Conservation (phyloP, 371 early-diverging fungal species). For the Dichotomocladium elegans region DNA sequence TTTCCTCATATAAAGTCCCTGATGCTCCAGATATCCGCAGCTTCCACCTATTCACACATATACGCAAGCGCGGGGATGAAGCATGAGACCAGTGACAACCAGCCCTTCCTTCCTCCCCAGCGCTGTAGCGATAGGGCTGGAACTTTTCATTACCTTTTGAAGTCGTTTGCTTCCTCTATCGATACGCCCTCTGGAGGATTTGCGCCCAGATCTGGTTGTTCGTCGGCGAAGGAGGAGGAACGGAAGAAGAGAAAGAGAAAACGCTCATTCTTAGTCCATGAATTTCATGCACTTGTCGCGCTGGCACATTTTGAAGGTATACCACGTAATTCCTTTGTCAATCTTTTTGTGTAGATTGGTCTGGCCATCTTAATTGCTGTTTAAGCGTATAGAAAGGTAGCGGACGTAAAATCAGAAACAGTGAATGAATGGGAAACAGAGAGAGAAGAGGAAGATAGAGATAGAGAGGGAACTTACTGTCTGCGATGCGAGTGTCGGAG, state of each 20-base stretch:
- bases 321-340: conserved; percentile 57
- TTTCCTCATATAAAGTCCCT: conserved; percentile 66
- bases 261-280: not conserved
- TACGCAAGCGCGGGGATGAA: not conserved
- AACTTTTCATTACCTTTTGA: conserved; percentile 40
- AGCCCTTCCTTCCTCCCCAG: no score
- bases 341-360: conserved; percentile 29
- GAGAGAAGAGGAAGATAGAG: not conserved
- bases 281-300: not conserved
- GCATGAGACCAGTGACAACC: not conserved
- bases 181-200: conserved; percentile 59
- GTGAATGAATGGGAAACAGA: not conserved
- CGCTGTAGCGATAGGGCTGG: no score
- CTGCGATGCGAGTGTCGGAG: no score
- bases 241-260: not conserved
- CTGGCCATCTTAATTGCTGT: conserved; percentile 16
- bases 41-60: conserved; percentile 48
- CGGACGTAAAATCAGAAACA: no score
- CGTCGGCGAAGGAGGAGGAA: no score
- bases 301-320: conserved; percentile 4
- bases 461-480: no score
- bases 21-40: conserved; percentile 60
- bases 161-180: conserved; percentile 54
- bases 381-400: no score
- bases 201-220: conserved; percentile 43